phyloP scores from a whole-genome alignment of 257 asterid genomes.

The Petunia secreta region DNA sequence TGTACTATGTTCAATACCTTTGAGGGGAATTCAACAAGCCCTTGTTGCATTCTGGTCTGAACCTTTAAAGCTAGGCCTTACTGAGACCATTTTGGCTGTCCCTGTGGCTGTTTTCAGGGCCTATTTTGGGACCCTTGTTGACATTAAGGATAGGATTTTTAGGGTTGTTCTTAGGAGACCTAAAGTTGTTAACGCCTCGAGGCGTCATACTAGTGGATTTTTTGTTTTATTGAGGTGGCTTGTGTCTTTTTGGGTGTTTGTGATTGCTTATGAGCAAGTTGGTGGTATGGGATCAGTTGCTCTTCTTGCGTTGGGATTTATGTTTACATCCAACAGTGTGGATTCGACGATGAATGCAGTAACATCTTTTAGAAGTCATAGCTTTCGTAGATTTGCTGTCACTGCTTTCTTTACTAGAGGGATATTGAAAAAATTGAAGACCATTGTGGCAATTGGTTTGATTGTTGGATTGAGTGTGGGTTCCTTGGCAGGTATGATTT shows the following conservation, averaged over 20 bases:
- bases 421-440: conserved; percentile 67
- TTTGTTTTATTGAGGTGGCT: conserved; percentile 72
- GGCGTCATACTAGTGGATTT: conserved; percentile 74
- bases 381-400: conserved; percentile 69
- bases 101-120: conserved; percentile 81
- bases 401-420: conserved; percentile 75
- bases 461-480: conserved; percentile 79
- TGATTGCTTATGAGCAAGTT: conserved; percentile 71
- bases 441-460: conserved; percentile 82
- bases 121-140: conserved; percentile 79
- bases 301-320: conserved; percentile 65
- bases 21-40: conserved; percentile 86
- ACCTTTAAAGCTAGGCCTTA: conserved; percentile 82
- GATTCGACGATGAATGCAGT: conserved; percentile 79
- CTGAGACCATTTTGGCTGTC: conserved; percentile 81
- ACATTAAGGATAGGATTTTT: conserved; percentile 53
- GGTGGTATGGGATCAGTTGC: conserved; percentile 68
- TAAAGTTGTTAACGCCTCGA: conserved; percentile 31
- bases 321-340: conserved; percentile 61
- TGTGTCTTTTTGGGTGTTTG: conserved; percentile 87
- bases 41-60: conserved; percentile 88
- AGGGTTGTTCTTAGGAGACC: conserved; percentile 56
- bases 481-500: conserved; percentile 65
- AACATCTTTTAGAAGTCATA: conserved; percentile 66
- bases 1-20: conserved; percentile 87